Evolutionary conservation across 257 asterid genomes (phyloP).

Genomic region (Capsicum baccatum): DNA sequence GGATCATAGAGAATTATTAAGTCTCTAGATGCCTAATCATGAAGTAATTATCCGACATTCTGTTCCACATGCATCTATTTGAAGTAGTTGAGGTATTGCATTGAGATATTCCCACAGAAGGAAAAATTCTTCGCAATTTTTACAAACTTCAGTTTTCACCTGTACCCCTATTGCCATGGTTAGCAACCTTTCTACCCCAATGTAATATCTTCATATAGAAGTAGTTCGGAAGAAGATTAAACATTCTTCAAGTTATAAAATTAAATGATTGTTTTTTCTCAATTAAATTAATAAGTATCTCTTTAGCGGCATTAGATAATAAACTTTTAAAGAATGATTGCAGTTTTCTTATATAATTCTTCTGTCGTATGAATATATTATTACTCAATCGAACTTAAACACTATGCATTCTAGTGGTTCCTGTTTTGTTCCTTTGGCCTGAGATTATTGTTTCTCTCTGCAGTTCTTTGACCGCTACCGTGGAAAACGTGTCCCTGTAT

Average conservation of each 20-base stretch:
- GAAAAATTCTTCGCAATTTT: not conserved
- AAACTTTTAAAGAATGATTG: not conserved
- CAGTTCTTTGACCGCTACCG: slow-evolving; percentile 85
- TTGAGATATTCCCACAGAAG: not conserved
- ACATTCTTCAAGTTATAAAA: not conserved
- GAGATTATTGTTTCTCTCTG: slow-evolving; percentile 35
- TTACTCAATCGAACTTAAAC: not conserved
- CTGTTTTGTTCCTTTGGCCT: not conserved
- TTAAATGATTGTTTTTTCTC: not conserved
- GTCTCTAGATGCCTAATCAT: not conserved
- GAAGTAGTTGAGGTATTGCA: not conserved
- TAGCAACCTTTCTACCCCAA: not conserved
- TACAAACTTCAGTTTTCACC: not conserved
- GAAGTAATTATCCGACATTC: slow-evolving; percentile 14
- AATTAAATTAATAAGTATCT: not conserved
- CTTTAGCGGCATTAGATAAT: not conserved
- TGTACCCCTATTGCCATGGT: not conserved
- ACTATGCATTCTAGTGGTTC: not conserved
- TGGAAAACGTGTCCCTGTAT: slow-evolving; percentile 82
- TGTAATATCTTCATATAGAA: not conserved
- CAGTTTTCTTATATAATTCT: not conserved
- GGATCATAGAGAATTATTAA: not conserved
- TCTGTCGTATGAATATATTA: not conserved
- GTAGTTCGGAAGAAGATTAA: not conserved
- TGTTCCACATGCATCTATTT: slow-evolving; percentile 1